These are phyloP conservation scores for Carex scoparia DNA, from an alignment of 176 grass and related monocot genomes.

Conservation along the genomic window DNA sequence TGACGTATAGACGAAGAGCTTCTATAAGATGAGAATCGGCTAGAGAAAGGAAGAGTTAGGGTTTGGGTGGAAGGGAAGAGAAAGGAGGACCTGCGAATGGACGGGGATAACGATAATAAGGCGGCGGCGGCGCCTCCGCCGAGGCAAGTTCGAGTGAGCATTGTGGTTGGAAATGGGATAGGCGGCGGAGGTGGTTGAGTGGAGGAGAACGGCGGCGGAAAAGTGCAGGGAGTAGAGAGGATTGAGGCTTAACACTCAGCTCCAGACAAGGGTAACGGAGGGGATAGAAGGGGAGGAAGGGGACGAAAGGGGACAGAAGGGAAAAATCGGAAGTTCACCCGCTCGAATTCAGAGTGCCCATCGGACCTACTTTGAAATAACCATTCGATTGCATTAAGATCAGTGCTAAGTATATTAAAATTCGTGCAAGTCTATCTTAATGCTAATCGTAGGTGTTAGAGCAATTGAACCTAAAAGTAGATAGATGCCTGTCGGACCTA, in stretches of 20 bases:
- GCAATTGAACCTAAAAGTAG: no score
- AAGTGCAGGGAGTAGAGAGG: background rate
- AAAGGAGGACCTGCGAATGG: conserved; percentile 19
- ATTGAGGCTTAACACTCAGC: background rate
- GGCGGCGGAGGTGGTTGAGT: background rate
- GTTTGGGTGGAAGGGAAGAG: conserved; percentile 23
- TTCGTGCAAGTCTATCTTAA: no score
- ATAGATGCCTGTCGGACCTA: no score
- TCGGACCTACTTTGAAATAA: no score
- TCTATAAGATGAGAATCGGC: background rate
- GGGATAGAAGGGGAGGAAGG: no score
- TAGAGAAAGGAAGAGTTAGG: conserved; percentile 18
- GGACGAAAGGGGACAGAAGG: no score
- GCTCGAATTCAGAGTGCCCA: no score
- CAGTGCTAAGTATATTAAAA: no score
- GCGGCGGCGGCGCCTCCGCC: conserved; percentile 18
- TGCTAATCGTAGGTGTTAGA: no score
- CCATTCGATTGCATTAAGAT: no score
- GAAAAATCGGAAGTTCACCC: no score
- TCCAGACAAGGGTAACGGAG: no score
- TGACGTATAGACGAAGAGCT: background rate
- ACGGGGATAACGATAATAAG: conserved; percentile 7
- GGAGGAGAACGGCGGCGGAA: background rate
- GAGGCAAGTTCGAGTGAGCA: conserved; percentile 25
- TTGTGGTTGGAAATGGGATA: background rate